Conservation (phyloP, 352 stramenopile genomes). For the Phytophthora cactorum region DNA sequence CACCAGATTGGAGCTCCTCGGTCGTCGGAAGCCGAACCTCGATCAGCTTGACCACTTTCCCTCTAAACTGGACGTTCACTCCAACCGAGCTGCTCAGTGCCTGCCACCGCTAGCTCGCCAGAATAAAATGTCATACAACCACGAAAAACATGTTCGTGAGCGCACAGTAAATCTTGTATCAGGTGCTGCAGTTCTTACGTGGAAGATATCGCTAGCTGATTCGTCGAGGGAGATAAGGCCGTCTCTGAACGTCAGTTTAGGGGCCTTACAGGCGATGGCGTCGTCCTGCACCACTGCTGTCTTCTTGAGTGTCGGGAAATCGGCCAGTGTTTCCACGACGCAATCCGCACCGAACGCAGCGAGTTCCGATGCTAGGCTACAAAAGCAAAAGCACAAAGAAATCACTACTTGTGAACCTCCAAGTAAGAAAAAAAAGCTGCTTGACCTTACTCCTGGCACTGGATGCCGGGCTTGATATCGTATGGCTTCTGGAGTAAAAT, state of each 20-base stretch:
- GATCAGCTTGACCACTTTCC: constrained; percentile 75
- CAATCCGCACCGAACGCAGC: constrained; percentile 64
- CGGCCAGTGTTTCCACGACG: constrained; percentile 68
- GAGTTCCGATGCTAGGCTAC: constrained; percentile 56
- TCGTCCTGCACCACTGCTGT: constrained; percentile 64
- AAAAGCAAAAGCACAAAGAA: neutral
- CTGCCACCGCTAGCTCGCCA: constrained; percentile 62
- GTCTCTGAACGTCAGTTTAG: constrained; percentile 72
- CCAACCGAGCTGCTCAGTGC: constrained; percentile 80
- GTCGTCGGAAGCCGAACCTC: constrained; percentile 53
- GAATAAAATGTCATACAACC: neutral
- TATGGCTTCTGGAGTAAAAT: constrained; percentile 67
- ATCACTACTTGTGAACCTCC: neutral
- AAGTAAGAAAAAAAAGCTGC: neutral
- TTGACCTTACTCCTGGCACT: constrained; percentile 48
- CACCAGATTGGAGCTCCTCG: constrained; percentile 51
- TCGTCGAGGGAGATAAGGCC: constrained; percentile 60
- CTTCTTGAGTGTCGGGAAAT: constrained; percentile 56
- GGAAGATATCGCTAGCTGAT: constrained; percentile 57
- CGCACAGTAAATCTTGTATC: neutral
- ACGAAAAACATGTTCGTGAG: constrained; percentile 1
- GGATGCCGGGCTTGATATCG: constrained; percentile 55
- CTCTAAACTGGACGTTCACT: constrained; percentile 65
- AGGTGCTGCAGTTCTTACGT: constrained; percentile 39
- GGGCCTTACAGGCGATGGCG: constrained; percentile 55